Evolutionary conservation across 2,329 filamentous ascomycete genomes (phyloP), one percentile per base, ranked within the genome.

Genomic region (Sporothrix protearum): DNA sequence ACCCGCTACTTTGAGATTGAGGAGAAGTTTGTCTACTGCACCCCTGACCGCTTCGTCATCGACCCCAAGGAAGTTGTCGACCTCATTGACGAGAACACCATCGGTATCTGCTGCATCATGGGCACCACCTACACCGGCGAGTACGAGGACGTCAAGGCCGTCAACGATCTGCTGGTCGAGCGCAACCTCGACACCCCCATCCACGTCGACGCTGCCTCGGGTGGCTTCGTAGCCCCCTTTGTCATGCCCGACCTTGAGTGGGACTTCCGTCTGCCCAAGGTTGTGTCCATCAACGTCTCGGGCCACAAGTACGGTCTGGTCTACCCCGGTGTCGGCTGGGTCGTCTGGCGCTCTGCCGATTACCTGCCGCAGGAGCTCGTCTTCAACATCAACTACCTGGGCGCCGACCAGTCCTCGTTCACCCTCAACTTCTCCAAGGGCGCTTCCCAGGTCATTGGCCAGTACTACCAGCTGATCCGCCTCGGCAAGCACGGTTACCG

Each of bases 301-400:
- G 95, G 95, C 22, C 95, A 97, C 85, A 97, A 97, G 73, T 88
- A 88, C 75, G 85, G 85, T 25, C 83, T 89, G 25, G 85, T 96
- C 67, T 97, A 97, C 79, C 94, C 94, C 0, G 94, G 95, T 80
- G 92, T 98, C 16, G 95, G 95, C 72, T 98, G 95, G 95, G 89
- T 95, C 12, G 85, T 97, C 75, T 97, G 94, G 94, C 89, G 94
- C 64, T 88, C 89, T 51, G 88, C 92, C 68, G 91, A 96, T 80
- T 96, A 86, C 81, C 87, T 97, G 2, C 95, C 95, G 8, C 87
- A 95, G 79, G 94, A 97, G 78, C 89, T 97, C 28, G 93, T 98
- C 77, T 98, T 98, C 88, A 97, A 97, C 86, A 97, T 98, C 87
- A 97, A 97, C 86, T 98, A 98, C 83, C 91, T 97, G 6, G 95